A percentile compares a stretch with the other conserved stretches of the same genome.
phyloP scores from a whole-genome alignment of 441 rosid genomes.

The Sinapis alba region DNA sequence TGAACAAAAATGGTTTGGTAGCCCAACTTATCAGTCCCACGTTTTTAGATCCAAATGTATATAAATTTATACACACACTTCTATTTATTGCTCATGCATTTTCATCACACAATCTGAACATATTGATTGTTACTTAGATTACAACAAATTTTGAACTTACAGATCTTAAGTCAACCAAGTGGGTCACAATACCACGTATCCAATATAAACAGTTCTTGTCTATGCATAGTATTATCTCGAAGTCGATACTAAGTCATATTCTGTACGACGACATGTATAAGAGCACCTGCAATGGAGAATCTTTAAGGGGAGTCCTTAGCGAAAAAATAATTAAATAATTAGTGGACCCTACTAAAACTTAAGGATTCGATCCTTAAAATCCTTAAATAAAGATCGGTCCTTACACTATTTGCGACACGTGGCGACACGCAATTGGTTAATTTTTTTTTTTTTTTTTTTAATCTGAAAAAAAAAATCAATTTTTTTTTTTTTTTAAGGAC shows the following conservation, averaged over 20 bases:
- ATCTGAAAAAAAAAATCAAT: no score
- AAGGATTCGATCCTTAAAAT: no score
- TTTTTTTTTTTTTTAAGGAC: no score
- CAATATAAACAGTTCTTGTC: neutral
- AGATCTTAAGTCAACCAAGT: neutral
- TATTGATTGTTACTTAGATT: constrained; percentile 12
- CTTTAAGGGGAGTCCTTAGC: no score
- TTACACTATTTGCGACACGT: no score
- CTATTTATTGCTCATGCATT: constrained; percentile 25
- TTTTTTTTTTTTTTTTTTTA: no score
- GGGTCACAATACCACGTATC: constrained; percentile 14
- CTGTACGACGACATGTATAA: neutral
- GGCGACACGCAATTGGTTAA: no score
- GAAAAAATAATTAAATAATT: no score
- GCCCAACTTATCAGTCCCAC: constrained; percentile 42
- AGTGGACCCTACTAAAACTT: no score
- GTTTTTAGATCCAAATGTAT: constrained; percentile 39
- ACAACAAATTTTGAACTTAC: neutral
- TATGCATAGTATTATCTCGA: constrained; percentile 1
- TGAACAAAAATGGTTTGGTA: constrained; percentile 34
- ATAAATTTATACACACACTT: constrained; percentile 29
- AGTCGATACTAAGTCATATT: neutral
- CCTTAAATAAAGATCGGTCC: no score
- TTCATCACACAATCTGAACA: constrained; percentile 14
- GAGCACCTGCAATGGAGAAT: no score